A percentile compares a stretch with the other conserved stretches of the same genome.
These are phyloP conservation scores for Lepidium africanum DNA, from an alignment of 345 rosid species.

Conservation along the genomic window DNA sequence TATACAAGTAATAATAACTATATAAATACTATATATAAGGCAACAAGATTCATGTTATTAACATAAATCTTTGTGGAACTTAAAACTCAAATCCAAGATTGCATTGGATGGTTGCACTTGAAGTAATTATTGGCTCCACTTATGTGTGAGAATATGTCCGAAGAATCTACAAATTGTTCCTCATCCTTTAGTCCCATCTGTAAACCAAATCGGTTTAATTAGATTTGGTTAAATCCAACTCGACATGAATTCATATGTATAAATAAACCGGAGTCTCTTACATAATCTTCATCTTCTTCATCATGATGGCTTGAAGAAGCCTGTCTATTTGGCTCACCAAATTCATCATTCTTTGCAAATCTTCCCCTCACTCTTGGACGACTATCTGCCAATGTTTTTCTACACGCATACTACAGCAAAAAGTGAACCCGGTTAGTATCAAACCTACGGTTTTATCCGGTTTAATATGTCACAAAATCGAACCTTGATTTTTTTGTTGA, in stretches of 20 bases:
- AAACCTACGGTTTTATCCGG: neutral
- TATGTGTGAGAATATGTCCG: conserved; percentile 78
- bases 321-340: conserved; percentile 45
- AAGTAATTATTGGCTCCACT: conserved; percentile 80
- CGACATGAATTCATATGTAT: neutral
- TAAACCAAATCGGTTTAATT: neutral
- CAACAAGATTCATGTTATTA: conserved; percentile 7
- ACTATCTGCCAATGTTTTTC: conserved; percentile 91
- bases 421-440: neutral
- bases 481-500: conserved; percentile 98
- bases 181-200: conserved; percentile 74
- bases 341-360: conserved; percentile 87
- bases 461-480: neutral
- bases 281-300: conserved; percentile 66
- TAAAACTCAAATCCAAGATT: conserved; percentile 65
- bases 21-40: conserved; percentile 10
- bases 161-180: conserved; percentile 63
- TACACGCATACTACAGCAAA: conserved; percentile 66
- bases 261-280: conserved; percentile 22
- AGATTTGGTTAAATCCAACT: neutral
- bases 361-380: conserved; percentile 91
- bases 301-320: conserved; percentile 56
- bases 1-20: conserved; percentile 7
- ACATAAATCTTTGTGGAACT: conserved; percentile 2
- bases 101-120: conserved; percentile 76